phyloP scores from a whole-genome alignment of 1,284 basidiomycete species.

The Paramarasmius palmivorus region DNA sequence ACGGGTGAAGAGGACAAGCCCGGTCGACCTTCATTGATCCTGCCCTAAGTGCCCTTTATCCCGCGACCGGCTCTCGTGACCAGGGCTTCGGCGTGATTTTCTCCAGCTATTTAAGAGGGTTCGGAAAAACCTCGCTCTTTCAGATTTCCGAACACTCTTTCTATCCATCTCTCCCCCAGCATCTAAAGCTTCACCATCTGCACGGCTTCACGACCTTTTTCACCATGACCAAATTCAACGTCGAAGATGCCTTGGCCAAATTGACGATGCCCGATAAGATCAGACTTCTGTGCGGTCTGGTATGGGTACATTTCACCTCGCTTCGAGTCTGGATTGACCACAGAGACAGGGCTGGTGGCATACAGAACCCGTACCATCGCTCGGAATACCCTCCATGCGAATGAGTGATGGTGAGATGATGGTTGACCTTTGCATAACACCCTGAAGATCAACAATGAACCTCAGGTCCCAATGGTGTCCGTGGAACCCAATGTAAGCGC shows the following conservation, averaged over 20 bases:
- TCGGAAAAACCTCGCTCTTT: too few relatives aligned
- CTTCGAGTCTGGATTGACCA: not conserved
- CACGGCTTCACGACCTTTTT: not conserved
- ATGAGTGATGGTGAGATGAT: conserved; percentile 46
- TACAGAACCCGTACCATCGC: conserved; percentile 43
- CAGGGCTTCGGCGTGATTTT: too few relatives aligned
- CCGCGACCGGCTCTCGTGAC: too few relatives aligned
- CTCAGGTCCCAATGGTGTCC: conserved; percentile 50
- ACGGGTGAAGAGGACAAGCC: too few relatives aligned
- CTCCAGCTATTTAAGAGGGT: too few relatives aligned
- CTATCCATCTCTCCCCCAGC: too few relatives aligned
- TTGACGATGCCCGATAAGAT: conserved; percentile 41
- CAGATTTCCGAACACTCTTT: too few relatives aligned
- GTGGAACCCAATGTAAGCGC: conserved; percentile 43
- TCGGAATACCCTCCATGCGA: conserved; percentile 45
- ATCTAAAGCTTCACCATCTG: too few relatives aligned
- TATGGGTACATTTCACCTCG: conserved; percentile 19
- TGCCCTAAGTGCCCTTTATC: too few relatives aligned
- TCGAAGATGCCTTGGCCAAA: conserved; percentile 37
- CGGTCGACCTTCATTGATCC: too few relatives aligned
- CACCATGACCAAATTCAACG: conserved; percentile 26
- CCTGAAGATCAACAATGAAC: not conserved
- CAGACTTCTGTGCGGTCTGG: conserved; percentile 42
- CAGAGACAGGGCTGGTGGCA: conserved; percentile 49
- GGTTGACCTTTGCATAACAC: not conserved